phyloP scores from a whole-genome alignment of 2,329 filamentous ascomycete genomes.

The Pyricularia sp. region DNA sequence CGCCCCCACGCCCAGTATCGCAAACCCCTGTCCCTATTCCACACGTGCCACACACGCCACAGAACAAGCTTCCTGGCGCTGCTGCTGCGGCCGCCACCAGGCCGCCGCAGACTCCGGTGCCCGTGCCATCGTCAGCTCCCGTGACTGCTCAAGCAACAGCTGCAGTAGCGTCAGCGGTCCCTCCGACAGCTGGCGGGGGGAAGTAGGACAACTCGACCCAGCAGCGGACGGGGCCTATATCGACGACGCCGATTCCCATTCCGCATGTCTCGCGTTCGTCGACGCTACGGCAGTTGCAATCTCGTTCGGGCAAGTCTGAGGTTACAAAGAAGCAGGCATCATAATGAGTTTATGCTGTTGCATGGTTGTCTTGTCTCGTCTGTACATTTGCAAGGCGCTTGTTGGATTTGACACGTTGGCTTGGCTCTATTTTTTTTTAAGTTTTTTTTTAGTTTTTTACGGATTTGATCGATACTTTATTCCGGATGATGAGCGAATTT shows the following conservation, averaged over 20 bases:
- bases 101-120: neutral
- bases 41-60: slow-evolving; percentile 9
- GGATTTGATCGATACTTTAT: neutral
- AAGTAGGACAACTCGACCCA: neutral
- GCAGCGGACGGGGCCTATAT: neutral
- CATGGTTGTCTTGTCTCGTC: neutral
- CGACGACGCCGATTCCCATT: neutral
- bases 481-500: neutral
- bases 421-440: too few relatives aligned
- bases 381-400: neutral
- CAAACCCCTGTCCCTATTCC: slow-evolving; percentile 14
- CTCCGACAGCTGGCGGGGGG: neutral
- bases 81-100: neutral
- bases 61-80: neutral
- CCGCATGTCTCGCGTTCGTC: neutral
- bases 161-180: neutral
- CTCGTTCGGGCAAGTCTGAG: neutral
- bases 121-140: neutral
- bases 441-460: neutral
- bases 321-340: neutral
- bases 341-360: neutral
- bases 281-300: neutral
- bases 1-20: slow-evolving; percentile 6
- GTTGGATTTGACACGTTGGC: neutral
- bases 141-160: neutral